A percentile compares a stretch with the other conserved stretches of the same genome.
These are phyloP conservation scores for Rhizopus arrhizus DNA, from an alignment of 371 early-diverging fungal genomes.

Conservation along the genomic window DNA sequence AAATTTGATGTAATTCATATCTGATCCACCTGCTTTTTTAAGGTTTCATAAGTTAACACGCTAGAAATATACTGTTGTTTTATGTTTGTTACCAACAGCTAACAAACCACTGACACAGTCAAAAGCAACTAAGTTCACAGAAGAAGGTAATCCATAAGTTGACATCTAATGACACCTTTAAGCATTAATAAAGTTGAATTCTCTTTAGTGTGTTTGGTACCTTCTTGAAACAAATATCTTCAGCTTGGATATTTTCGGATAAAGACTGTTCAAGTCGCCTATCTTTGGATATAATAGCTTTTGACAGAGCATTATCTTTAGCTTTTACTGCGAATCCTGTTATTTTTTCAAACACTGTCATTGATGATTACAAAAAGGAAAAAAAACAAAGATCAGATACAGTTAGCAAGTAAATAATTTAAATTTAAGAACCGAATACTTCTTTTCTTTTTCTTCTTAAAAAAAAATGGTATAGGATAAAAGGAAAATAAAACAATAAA, in stretches of 20 bases:
- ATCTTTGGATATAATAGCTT: conserved; percentile 44
- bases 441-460: background rate
- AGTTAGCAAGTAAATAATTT: background rate
- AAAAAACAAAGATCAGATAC: conserved; percentile 4
- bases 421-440: background rate
- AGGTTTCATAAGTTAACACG: background rate
- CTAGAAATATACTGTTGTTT: background rate
- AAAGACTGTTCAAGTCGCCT: conserved; percentile 44
- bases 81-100: conserved; percentile 50
- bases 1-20: conserved; percentile 33
- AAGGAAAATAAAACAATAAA: background rate
- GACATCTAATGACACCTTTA: conserved; percentile 31
- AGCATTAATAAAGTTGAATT: background rate
- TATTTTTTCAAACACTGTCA: conserved; percentile 46
- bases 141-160: conserved; percentile 54
- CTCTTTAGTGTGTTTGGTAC: conserved; percentile 17
- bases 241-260: conserved; percentile 30
- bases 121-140: conserved; percentile 49
- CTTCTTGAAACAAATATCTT: conserved; percentile 28
- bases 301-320: conserved; percentile 42
- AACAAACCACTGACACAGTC: conserved; percentile 60
- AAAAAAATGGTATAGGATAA: conserved; percentile 1
- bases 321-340: conserved; percentile 45
- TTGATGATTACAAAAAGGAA: conserved; percentile 7
- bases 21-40: conserved; percentile 22